Base-by-base conservation (phyloP, 305 asterid species). In the Solanum aculeatissimum region DNA sequence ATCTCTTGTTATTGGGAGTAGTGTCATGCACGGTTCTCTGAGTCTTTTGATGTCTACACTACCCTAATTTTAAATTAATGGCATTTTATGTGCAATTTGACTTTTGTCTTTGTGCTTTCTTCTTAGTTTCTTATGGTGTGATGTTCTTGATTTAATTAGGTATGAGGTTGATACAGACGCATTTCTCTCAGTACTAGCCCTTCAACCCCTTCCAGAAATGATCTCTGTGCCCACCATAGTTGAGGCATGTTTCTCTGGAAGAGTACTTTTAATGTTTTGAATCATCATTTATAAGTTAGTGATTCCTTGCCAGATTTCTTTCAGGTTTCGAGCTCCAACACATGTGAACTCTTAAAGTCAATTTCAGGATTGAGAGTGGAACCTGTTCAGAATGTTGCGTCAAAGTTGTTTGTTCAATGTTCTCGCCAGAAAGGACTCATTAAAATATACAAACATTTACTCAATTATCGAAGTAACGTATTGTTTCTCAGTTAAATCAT, bases 151-250 rank as follows among this genome's bases (percentile, higher is more conserved):
- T 32, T 86, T 90, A 53, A 79, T 81, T 86, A 97, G 99, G 90
- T 95, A 94, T 85, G 99, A 94, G 91, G 94, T 94, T 82, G 98
- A 97, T 85, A 92, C 98, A 10, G 99, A 97, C 91, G 99, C 98
- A 85, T 95, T 95, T 93, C 92, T 97, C 21, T 94, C 98, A 14
- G 98, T 97, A 47, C 93, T 97, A 86, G 99, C 99, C 83, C 98
- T 97, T 89, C 99, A 95, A 88, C 98, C 98, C 40, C 93, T 97
- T 89, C 88, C 90, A 38, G 87, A 85, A 80, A 95, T 97, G 97
- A 85, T 88, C 85, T 90, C 95, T 74, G 94, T 97, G 84, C 99
- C 98, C 83, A 92, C 98, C 80, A 88, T 97, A 83, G 98, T 97
- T 66, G 98, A 97, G 99, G 99, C 94, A 88, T 88, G 87, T 79